Evolutionary conservation across 495 filamentous ascomycete species (phyloP), one percentile per base, ranked within the genome.

Genomic region (Thozetella sp.): DNA sequence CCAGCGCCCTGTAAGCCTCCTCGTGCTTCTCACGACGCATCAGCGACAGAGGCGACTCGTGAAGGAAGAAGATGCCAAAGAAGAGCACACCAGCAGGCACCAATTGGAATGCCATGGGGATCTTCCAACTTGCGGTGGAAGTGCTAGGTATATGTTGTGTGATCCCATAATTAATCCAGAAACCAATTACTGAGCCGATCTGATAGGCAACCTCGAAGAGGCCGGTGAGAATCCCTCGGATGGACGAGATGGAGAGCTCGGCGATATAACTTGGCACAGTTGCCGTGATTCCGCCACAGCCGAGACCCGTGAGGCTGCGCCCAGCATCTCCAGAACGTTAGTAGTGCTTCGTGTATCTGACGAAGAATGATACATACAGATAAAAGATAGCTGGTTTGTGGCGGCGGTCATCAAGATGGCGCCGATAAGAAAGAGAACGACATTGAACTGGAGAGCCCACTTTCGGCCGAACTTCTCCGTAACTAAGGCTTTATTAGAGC

Each of bases 121-220:
- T 64, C 0, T 59, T 57, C 68, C 68, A 71, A 12, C 58, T 51
- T 2, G 53, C 56, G 10, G 66, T 54, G 13, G 17, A 48, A 0
- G 25, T 57, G 25, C 26, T 23, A 25, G 60, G 48, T 58, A 72
- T 55, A 54, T 65, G 60, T 46, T 69, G 59, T 26, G 61, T 53
- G 25, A 66, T 57, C 55, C 61, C 69, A 43, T 69, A 64, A 50
- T 72, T 70, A 45, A 66, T 68, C 67, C 67, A 69, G 30, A 69
- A 72, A 3, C 69, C 69, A 53, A 72, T 67, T 17, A 72, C 67
- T 24, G 67, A 62, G 40, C 69, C 69, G 23, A 65, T 61, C 27
- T 70, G 67, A 24, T 67, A 70, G 22, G 60, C 67, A 15, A 65
- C 63, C 51, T 70, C 67, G 58, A 67, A 67, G 34, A 70, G 62